Base-by-base conservation (phyloP, 495 filamentous ascomycete species). In the Chlorociboria aeruginascens region DNA sequence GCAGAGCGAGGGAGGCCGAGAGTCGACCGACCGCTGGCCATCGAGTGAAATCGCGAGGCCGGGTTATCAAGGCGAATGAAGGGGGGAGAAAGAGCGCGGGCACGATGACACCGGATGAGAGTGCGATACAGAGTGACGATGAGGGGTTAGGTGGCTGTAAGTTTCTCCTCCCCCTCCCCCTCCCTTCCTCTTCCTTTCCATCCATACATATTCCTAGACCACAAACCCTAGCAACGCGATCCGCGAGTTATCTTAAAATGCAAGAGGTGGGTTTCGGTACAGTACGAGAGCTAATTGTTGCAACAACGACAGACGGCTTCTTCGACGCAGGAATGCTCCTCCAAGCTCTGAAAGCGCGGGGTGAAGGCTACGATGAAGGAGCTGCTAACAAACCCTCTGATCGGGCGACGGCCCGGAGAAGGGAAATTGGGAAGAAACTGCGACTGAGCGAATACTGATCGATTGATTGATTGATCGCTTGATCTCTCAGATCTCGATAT, bases 281-380 rank as follows among this genome's bases (percentile, higher is more conserved):
- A n/a, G n/a, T n/a, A n/a, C n/a, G n/a, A n/a, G n/a, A 7, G 20
- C 36, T 41, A 34, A 12, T 25, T 1, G n/a, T n/a, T n/a, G n/a
- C n/a, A n/a, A n/a, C 1, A 25, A 25, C 13, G 8, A 46, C 56
- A 95, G 89, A 95, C 71, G 89, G 89, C 33, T 95, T 95, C 72
- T 95, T 95, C 66, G 89, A 95, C 66, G 86, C 89, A 2, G 89
- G 89, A 31, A 90, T 94, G 86, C 74, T 95, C 7, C 72, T 90
- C 7, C 85, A 90, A 62, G 89, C 87, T 8, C 76, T 95, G 28
- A 89, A 89, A 61, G 82, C 70, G 12, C 59, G 73, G 32, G 56
- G 56, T 3, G 56, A 55, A 17, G 50, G 40, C 3, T 17, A 45
- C 1, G 49, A 51, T n/a, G 56, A 53, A 20, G 50, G 34, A 31